A percentile compares a stretch with the other conserved stretches of the same genome.
These are phyloP conservation scores for Pinus albicaulis DNA, from an alignment of 75 land plant genomes.

Conservation along the genomic window DNA sequence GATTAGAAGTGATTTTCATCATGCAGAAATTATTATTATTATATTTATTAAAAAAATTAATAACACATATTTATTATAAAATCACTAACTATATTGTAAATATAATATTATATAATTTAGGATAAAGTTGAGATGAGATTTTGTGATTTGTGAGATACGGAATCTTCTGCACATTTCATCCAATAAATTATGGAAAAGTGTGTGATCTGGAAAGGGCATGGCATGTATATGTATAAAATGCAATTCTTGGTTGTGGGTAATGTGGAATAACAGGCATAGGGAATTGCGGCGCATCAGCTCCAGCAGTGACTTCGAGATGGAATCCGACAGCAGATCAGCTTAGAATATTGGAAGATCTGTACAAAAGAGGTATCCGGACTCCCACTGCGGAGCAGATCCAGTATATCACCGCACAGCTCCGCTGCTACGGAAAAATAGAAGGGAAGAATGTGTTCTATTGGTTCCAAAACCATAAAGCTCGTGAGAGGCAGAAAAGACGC, in stretches of 20 bases:
- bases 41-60: no score
- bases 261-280: neutral
- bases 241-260: neutral
- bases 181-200: no score
- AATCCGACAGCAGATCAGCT: slow-evolving; percentile 67
- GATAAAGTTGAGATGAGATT: no score
- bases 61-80: no score
- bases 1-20: no score
- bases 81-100: no score
- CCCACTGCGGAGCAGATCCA: slow-evolving; percentile 63
- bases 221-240: neutral
- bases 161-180: neutral
- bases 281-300: slow-evolving; percentile 7
- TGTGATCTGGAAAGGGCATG: neutral
- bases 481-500: slow-evolving; percentile 53
- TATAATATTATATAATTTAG: no score
- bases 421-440: slow-evolving; percentile 57
- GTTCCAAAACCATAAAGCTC: slow-evolving; percentile 75
- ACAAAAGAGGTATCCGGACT: slow-evolving; percentile 43
- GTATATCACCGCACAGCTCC: slow-evolving; percentile 56
- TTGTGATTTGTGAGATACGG: no score
- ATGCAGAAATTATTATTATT: no score
- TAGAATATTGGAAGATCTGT: slow-evolving; percentile 44
- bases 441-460: slow-evolving; percentile 75
- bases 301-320: slow-evolving; percentile 49